Percentiles rank a stretch among this genome's conserved stretches.
phyloP scores from a whole-genome alignment of 257 asterid species.

The Gentiana straminea region DNA sequence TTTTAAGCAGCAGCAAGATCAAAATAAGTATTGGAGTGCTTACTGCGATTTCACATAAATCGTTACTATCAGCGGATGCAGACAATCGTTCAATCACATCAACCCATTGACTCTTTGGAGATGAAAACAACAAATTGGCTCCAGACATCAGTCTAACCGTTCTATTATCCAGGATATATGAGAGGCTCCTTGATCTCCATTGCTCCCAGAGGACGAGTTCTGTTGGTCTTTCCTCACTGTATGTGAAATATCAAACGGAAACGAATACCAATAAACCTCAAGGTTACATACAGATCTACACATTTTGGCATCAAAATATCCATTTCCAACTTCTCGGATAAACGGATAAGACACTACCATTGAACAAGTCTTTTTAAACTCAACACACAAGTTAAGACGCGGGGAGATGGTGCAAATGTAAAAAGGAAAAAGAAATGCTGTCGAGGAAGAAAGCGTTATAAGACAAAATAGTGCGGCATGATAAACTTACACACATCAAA shows the following conservation, averaged over 20 bases:
- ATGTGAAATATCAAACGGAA: slow-evolving; percentile 13
- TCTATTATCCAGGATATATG: slow-evolving; percentile 70
- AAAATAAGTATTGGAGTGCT: neutral
- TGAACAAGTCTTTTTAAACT: too few species aligned
- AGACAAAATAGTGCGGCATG: neutral
- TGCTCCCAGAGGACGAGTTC: slow-evolving; percentile 37
- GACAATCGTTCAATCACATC: slow-evolving; percentile 42
- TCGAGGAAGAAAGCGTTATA: neutral
- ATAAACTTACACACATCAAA: neutral
- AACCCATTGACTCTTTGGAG: slow-evolving; percentile 53
- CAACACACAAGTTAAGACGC: too few species aligned
- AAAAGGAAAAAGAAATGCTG: neutral
- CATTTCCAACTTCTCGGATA: too few species aligned
- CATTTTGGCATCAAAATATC: neutral
- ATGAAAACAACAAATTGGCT: slow-evolving; percentile 52
- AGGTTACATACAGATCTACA: neutral
- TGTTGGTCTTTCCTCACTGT: slow-evolving; percentile 42
- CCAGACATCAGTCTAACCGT: slow-evolving; percentile 70
- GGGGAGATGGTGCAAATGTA: too few species aligned
- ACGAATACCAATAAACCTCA: neutral
- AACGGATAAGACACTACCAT: neutral
- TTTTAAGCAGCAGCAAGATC: too few species aligned
- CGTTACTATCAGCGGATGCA: slow-evolving; percentile 27
- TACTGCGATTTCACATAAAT: slow-evolving; percentile 43
- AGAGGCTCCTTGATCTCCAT: slow-evolving; percentile 57